Evolutionary conservation across 257 asterid genomes (phyloP).

Genomic region (Craterostigma plantagineum): DNA sequence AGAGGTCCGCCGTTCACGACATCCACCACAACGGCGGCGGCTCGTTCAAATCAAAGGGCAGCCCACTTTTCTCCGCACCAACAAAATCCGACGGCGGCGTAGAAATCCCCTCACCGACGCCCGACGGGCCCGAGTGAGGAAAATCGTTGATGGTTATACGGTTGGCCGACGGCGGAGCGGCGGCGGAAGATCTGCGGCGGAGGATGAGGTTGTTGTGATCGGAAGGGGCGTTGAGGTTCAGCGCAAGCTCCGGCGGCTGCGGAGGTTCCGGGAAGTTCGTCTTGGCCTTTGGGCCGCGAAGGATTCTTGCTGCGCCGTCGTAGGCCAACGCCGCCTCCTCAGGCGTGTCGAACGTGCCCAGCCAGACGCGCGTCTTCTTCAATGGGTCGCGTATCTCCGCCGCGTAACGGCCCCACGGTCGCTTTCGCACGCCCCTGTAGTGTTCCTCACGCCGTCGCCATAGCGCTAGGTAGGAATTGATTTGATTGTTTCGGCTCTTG

Average conservation of each 20-base stretch:
- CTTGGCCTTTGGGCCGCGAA: constrained; percentile 82
- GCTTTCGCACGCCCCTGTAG: constrained; percentile 89
- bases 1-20: too few species aligned
- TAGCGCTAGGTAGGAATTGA: too few species aligned
- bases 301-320: constrained; percentile 96
- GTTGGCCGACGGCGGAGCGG: too few species aligned
- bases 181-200: constrained; percentile 14
- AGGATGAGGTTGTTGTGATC: constrained; percentile 29
- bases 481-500: too few species aligned
- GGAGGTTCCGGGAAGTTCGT: constrained; percentile 48
- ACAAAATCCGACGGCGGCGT: too few species aligned
- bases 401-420: constrained; percentile 99
- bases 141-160: constrained; percentile 10
- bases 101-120: too few species aligned
- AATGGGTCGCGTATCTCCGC: constrained; percentile 97
- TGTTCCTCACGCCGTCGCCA: constrained; percentile 77
- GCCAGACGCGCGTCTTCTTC: constrained; percentile 98
- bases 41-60: too few species aligned
- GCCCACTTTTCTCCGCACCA: too few species aligned
- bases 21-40: too few species aligned
- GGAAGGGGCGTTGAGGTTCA: constrained; percentile 26
- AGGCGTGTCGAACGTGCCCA: constrained; percentile 92
- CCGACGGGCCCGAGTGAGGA: constrained; percentile 9
- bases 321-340: constrained; percentile 95
- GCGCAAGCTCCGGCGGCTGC: constrained; percentile 29